phyloP scores from a whole-genome alignment of 768 basidiomycete species.

The Mycena polygramma region DNA sequence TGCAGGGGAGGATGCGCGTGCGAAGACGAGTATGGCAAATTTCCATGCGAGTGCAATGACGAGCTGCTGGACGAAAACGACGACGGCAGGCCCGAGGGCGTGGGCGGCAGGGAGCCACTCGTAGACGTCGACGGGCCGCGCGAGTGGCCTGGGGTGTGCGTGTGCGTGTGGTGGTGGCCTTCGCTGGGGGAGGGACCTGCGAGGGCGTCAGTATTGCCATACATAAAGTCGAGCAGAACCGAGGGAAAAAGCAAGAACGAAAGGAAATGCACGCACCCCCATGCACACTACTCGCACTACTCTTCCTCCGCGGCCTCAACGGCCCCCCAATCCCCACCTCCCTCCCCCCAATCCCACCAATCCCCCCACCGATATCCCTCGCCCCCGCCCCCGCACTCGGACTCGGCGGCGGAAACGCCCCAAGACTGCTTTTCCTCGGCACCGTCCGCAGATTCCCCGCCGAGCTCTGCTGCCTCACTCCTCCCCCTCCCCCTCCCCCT shows the following conservation, averaged over 20 bases:
- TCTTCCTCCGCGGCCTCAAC: not conserved
- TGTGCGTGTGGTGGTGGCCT: not conserved
- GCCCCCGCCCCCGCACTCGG: not conserved
- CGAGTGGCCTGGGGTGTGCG: not conserved
- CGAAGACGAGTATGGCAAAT: not conserved
- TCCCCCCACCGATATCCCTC: not conserved
- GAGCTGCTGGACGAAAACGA: not conserved
- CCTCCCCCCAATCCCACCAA: not conserved
- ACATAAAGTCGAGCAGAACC: too few relatives aligned
- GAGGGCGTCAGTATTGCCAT: not conserved
- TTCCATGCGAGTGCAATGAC: too few relatives aligned
- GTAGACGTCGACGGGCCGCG: not conserved
- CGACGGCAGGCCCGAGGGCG: too few relatives aligned
- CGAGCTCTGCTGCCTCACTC: not conserved
- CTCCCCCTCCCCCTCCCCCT: not conserved
- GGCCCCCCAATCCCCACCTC: not conserved
- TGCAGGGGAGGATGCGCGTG: not conserved
- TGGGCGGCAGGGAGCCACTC: too few relatives aligned
- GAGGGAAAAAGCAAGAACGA: not conserved
- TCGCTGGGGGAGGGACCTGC: not conserved
- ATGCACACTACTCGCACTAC: not conserved
- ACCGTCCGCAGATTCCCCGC: not conserved
- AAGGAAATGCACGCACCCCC: not conserved
- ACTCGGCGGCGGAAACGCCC: constrained; percentile 17
- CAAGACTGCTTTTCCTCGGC: constrained; percentile 16